These are phyloP conservation scores for Syzygium grande DNA, from an alignment of 345 rosid species.

Conservation along the genomic window DNA sequence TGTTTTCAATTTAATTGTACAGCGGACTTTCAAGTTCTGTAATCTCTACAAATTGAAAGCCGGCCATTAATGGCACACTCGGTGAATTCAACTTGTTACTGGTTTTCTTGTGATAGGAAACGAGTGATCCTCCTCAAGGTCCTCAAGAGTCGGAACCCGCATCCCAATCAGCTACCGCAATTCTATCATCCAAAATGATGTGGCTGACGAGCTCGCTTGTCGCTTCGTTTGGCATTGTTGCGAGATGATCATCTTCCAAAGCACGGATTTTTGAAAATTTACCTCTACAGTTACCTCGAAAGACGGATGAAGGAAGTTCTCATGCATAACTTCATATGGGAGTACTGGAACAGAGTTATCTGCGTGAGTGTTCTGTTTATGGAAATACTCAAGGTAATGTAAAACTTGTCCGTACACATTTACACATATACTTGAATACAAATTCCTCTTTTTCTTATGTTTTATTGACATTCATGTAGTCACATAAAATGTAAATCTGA, in stretches of 20 bases:
- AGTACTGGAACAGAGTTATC: neutral
- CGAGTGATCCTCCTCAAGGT: neutral
- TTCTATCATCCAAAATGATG: neutral
- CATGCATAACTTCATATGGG: neutral
- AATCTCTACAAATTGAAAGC: neutral
- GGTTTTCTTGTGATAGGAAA: neutral
- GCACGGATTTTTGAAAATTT: neutral
- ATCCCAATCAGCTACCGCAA: neutral
- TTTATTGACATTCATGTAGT: neutral
- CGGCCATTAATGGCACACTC: neutral
- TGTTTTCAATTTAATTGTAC: neutral
- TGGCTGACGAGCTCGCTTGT: neutral
- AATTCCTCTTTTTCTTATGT: neutral
- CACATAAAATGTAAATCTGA: neutral
- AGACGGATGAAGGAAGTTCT: neutral
- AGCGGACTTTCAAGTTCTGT: neutral
- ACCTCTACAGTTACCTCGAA: neutral
- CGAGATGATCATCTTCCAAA: neutral
- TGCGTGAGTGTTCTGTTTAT: neutral
- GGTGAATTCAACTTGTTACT: neutral
- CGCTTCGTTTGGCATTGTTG: neutral
- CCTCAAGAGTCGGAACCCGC: neutral
- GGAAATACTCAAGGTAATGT: neutral
- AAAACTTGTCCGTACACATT: neutral
- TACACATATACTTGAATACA: neutral